A percentile compares a stretch with the other conserved stretches of the same genome.
These are phyloP conservation scores for Deuterostichococcus epilithicus DNA, from an alignment of 139 green algal species.

Conservation along the genomic window DNA sequence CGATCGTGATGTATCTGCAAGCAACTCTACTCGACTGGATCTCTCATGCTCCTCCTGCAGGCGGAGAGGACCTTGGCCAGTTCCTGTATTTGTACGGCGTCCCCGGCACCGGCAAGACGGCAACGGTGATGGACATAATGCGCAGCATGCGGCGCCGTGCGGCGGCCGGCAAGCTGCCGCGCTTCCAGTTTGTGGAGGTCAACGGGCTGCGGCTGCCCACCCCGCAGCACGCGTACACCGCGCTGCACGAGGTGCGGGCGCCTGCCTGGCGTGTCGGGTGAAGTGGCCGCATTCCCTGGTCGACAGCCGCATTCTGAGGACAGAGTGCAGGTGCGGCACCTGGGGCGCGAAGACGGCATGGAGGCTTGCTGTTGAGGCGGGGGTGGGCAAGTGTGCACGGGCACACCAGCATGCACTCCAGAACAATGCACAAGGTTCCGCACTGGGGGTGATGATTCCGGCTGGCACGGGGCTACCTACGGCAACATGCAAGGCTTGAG, in stretches of 20 bases:
- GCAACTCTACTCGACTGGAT: neutral
- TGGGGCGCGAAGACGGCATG: too few species aligned
- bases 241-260: conserved; percentile 61
- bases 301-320: too few species aligned
- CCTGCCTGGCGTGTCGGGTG: neutral
- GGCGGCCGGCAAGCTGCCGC: conserved; percentile 26
- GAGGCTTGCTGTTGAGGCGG: too few species aligned
- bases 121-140: conserved; percentile 70
- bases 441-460: too few species aligned
- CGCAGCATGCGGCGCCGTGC: conserved; percentile 12
- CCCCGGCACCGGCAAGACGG: conserved; percentile 96
- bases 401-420: too few species aligned
- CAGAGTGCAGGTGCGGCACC: too few species aligned
- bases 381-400: too few species aligned
- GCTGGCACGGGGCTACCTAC: too few species aligned
- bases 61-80: conserved; percentile 29
- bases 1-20: too few species aligned
- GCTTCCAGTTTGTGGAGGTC: conserved; percentile 85
- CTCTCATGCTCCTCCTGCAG: conserved; percentile 7
- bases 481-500: neutral
- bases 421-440: too few species aligned
- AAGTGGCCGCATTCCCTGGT: too few species aligned
- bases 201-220: conserved; percentile 87
- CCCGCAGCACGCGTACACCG: conserved; percentile 83
- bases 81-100: conserved; percentile 95